Percentiles rank a stretch among this genome's conserved stretches.
Conservation (phyloP, 352 stramenopile genomes). For the Phytophthora meadii region DNA sequence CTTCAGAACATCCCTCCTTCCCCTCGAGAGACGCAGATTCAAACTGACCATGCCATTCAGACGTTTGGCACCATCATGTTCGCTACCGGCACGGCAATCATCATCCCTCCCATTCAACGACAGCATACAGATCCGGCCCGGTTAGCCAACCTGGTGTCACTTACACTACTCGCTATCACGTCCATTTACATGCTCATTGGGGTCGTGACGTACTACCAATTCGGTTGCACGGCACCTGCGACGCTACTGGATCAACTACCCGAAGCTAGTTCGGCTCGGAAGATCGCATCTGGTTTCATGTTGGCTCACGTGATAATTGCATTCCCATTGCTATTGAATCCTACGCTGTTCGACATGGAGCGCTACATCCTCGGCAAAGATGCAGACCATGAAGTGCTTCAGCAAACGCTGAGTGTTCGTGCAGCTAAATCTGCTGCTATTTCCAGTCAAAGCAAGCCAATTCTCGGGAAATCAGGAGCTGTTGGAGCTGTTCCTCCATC, state of each 20-base stretch:
- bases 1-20: constrained; percentile 45
- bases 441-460: constrained; percentile 41
- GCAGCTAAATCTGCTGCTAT: constrained; percentile 33
- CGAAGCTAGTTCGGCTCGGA: constrained; percentile 33
- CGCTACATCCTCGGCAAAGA: constrained; percentile 69
- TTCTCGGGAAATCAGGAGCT: constrained; percentile 35
- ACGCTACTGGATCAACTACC: constrained; percentile 70
- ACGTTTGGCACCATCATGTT: constrained; percentile 83
- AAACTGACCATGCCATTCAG: constrained; percentile 45
- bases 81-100: constrained; percentile 66
- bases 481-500: constrained; percentile 5
- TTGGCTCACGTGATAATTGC: constrained; percentile 67
- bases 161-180: constrained; percentile 76
- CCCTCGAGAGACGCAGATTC: constrained; percentile 60
- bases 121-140: constrained; percentile 58
- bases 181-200: constrained; percentile 77
- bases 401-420: constrained; percentile 49
- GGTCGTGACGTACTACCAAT: constrained; percentile 74
- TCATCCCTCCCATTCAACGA: constrained; percentile 70
- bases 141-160: constrained; percentile 64
- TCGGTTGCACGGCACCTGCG: constrained; percentile 64
- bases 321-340: constrained; percentile 68
- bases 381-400: constrained; percentile 58
- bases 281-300: constrained; percentile 52
- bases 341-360: constrained; percentile 73